phyloP scores from a whole-genome alignment of 345 rosid species.

The Pugionium cornutum region DNA sequence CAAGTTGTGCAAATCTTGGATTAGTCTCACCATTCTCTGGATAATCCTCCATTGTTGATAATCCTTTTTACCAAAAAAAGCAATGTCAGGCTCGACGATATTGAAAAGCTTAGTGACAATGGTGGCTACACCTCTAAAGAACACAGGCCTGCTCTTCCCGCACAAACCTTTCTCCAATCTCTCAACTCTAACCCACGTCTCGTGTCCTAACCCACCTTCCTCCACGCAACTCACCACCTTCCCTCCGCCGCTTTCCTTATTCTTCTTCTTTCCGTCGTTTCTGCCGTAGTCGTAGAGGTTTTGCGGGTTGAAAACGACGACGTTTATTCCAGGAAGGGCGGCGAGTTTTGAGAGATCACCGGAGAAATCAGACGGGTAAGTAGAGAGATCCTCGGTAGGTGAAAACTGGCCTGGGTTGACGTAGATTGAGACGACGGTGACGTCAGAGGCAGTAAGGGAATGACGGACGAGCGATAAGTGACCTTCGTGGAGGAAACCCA shows the following conservation, averaged over 20 bases:
- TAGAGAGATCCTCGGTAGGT: slow-evolving; percentile 82
- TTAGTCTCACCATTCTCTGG: slow-evolving; percentile 58
- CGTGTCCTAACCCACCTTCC: slow-evolving; percentile 63
- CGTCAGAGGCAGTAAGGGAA: slow-evolving; percentile 51
- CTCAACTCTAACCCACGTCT: slow-evolving; percentile 93
- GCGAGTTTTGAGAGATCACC: slow-evolving; percentile 70
- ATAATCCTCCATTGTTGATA: slow-evolving; percentile 82
- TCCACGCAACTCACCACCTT: slow-evolving; percentile 62
- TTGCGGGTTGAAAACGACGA: slow-evolving; percentile 69
- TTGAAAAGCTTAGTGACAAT: slow-evolving; percentile 79
- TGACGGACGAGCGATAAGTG: slow-evolving; percentile 73
- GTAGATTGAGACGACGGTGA: slow-evolving; percentile 76
- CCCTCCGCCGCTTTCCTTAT: slow-evolving; percentile 7
- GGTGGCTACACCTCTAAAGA: slow-evolving; percentile 88
- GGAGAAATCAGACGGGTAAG: slow-evolving; percentile 85
- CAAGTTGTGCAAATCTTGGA: no score
- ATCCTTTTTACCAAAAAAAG: slow-evolving; percentile 83
- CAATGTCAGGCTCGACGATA: slow-evolving; percentile 86
- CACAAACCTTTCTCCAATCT: slow-evolving; percentile 84
- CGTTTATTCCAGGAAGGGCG: slow-evolving; percentile 39
- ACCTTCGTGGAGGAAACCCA: slow-evolving; percentile 92
- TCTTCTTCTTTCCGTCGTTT: background rate
- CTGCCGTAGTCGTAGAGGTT: slow-evolving; percentile 65
- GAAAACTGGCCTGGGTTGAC: slow-evolving; percentile 97
- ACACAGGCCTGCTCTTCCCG: slow-evolving; percentile 86